Evolutionary conservation across 495 filamentous ascomycete genomes (phyloP).

Genomic region (Chaetomium cochliodes): DNA sequence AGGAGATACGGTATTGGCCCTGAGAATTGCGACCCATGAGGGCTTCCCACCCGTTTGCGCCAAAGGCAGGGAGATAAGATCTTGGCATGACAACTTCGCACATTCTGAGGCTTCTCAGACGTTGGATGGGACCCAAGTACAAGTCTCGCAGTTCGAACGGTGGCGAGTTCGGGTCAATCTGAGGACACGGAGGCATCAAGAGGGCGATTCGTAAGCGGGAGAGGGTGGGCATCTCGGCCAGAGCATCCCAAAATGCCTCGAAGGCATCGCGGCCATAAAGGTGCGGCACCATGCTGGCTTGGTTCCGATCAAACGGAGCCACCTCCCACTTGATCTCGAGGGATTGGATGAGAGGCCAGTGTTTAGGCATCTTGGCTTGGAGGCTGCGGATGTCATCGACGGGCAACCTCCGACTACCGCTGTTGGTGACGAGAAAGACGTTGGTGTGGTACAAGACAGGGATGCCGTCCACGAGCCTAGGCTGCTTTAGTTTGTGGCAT

Average conservation of each 20-base stretch:
- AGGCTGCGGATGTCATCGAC: slow-evolving; percentile 23
- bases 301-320: slow-evolving; percentile 16
- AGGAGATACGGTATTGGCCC: slow-evolving; percentile 12
- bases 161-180: not conserved
- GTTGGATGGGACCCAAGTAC: slow-evolving; percentile 18
- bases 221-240: slow-evolving; percentile 23
- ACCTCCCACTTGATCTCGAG: slow-evolving; percentile 26
- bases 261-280: slow-evolving; percentile 17
- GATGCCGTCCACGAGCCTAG: slow-evolving; percentile 18
- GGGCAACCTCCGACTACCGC: slow-evolving; percentile 6
- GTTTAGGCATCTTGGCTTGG: slow-evolving; percentile 22
- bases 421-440: slow-evolving; percentile 22
- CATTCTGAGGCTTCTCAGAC: slow-evolving; percentile 11
- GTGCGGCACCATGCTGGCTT: slow-evolving; percentile 20
- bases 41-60: not conserved
- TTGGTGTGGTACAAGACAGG: slow-evolving; percentile 23
- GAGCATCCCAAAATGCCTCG: slow-evolving; percentile 24
- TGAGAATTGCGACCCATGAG: not conserved
- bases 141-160: slow-evolving; percentile 6
- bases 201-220: slow-evolving; percentile 16
- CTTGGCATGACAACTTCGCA: slow-evolving; percentile 20
- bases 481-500: not conserved
- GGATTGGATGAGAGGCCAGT: slow-evolving; percentile 19
- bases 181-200: slow-evolving; percentile 4
- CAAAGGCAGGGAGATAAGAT: slow-evolving; percentile 6